These are phyloP conservation scores for Hemileccinum impolitum DNA, from an alignment of 768 basidiomycete species.

Conservation along the genomic window DNA sequence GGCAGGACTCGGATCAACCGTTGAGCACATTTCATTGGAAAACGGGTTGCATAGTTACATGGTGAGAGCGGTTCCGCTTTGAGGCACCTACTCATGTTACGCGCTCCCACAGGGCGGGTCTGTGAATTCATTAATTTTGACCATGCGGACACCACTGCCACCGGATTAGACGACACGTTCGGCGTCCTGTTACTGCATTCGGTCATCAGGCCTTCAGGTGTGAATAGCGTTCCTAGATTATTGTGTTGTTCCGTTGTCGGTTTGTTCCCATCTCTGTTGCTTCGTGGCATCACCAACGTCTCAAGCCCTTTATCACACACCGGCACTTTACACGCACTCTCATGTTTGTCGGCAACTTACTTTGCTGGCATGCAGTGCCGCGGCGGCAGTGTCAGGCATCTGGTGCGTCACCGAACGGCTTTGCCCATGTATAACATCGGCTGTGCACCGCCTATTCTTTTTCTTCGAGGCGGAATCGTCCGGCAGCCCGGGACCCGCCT, in stretches of 20 bases:
- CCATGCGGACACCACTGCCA: not conserved
- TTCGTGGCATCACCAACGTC: not conserved
- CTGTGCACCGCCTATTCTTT: not conserved
- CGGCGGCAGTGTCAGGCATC: not conserved
- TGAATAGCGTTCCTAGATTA: not conserved
- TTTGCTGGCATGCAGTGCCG: not conserved
- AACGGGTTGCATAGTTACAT: not conserved
- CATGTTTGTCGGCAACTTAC: not conserved
- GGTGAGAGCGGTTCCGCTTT: conserved; percentile 2
- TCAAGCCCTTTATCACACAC: not conserved
- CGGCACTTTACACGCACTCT: not conserved
- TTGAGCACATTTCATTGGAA: not conserved
- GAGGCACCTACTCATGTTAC: not conserved
- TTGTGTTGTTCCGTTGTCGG: conserved; percentile 8
- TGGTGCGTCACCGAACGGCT: not conserved
- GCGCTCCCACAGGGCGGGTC: not conserved
- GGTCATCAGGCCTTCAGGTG: no score
- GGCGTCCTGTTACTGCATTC: no score
- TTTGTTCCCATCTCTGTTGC: conserved; percentile 4
- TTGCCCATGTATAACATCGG: not conserved
- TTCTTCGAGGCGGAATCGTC: not conserved
- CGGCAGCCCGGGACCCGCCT: not conserved
- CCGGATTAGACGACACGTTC: no score
- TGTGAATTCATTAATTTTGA: not conserved
- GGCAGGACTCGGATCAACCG: not conserved